Percentiles rank a stretch among this genome's conserved stretches.
Conservation (phyloP, 345 rosid genomes). For the Acer campestre region DNA sequence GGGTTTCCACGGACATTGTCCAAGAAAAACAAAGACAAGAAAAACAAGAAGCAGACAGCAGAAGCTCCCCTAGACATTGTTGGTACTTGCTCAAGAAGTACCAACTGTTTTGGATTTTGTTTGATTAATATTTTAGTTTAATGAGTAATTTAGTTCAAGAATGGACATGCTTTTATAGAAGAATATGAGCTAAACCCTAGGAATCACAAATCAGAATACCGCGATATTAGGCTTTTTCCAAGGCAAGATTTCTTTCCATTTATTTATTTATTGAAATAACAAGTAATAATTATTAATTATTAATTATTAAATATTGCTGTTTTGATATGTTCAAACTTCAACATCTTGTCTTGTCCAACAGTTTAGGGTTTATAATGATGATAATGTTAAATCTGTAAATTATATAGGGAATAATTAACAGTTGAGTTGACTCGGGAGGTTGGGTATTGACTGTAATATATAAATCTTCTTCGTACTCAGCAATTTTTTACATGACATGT, state of each 20-base stretch:
- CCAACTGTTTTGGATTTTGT: not conserved
- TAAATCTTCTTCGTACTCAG: too few species aligned
- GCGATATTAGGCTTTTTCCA: conserved; percentile 25
- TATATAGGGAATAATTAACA: not conserved
- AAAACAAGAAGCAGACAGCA: conserved; percentile 26
- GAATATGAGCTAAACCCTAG: not conserved
- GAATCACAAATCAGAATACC: conserved; percentile 1
- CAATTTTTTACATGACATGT: too few species aligned
- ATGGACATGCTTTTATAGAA: not conserved
- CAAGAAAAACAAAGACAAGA: conserved; percentile 25
- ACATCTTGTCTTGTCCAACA: conserved; percentile 11
- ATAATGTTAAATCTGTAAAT: not conserved
- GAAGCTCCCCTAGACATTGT: conserved; percentile 17
- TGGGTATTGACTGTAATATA: too few species aligned
- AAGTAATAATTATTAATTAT: not conserved
- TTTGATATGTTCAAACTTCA: conserved; percentile 9
- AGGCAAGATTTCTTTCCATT: conserved; percentile 2
- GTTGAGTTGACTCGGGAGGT: not conserved
- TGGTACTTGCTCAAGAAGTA: conserved; percentile 3
- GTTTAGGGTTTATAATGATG: conserved; percentile 14
- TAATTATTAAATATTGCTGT: not conserved
- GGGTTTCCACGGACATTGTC: conserved; percentile 53
- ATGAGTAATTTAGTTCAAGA: not conserved
- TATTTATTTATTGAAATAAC: not conserved
- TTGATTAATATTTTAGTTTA: not conserved